Base-by-base conservation (phyloP, 345 rosid genomes). In the Mercurialis annua region DNA sequence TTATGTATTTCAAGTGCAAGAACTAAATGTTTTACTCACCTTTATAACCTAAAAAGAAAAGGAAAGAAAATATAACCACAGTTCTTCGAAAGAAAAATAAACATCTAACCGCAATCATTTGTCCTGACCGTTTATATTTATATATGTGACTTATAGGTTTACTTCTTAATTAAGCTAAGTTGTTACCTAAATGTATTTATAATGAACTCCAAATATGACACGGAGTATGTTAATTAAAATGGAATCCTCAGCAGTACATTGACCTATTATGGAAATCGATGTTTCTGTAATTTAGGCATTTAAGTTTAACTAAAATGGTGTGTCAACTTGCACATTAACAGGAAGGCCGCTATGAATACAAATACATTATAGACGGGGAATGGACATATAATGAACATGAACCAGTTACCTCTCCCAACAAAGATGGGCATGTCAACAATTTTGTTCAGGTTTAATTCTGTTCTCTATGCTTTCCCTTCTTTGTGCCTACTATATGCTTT, bases 261-360 rank as follows among this genome's bases (percentile, higher is more conserved):
- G 31, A 47, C 14, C 11, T 4, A 44, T 30, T 29, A n/a, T 14
- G 48, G 58, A 53, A 16, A 42, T 21, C 44, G 7, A 33, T 30
- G 23, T 30, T 21, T 2, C 16, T 46, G 38, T 43, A 59, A 43
- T 11, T 12, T 18, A 5, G 0, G 16, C 16, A 38, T 36, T 64
- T 6, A 46, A 27, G 30, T 60, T 70, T 3, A 21, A 9, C 47
- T 11, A 24, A 9, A 49, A 54, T n/a, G 23, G 15, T 21, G 6
- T 40, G 30, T 9, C n/a, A n/a, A 49, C 26, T 61, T 21, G 68
- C 56, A 51, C 47, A 62, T 73, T 46, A 56, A 80, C 96, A 94
- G 99, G 97, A 87, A 77, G 99, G 99, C 70, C 65, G 65, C 65
- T 94, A 89, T 15, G 99, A 94, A 76, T 94, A 91, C 83, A 94